Percentiles rank a stretch among this genome's conserved stretches.
phyloP scores from a whole-genome alignment of 805 yeast genomes.

The Candida oleophila region DNA sequence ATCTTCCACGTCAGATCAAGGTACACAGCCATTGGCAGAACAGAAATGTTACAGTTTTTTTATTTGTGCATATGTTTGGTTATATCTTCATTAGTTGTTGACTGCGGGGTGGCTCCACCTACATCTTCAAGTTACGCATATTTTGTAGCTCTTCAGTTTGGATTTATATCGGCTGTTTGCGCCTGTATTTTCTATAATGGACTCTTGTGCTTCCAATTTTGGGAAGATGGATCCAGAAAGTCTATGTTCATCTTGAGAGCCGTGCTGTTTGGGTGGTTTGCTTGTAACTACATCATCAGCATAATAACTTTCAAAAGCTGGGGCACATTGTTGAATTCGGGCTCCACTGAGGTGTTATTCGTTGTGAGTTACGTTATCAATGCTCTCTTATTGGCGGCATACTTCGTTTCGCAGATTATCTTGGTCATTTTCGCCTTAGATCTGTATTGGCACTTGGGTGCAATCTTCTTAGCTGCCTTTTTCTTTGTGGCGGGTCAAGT shows the following conservation, averaged over 20 bases:
- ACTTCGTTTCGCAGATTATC: slow-evolving; percentile 64
- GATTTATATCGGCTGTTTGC: slow-evolving; percentile 70
- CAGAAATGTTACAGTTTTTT: slow-evolving; percentile 77
- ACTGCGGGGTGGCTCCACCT: slow-evolving; percentile 91
- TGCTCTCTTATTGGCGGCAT: slow-evolving; percentile 60
- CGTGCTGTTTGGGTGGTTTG: slow-evolving; percentile 56
- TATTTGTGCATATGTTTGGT: slow-evolving; percentile 57
- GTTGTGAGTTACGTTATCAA: slow-evolving; percentile 70
- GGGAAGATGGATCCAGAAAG: slow-evolving; percentile 87
- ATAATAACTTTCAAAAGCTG: slow-evolving; percentile 68
- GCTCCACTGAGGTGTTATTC: slow-evolving; percentile 67
- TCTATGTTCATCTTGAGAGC: slow-evolving; percentile 60
- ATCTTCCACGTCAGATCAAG: slow-evolving; percentile 76
- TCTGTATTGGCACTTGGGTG: slow-evolving; percentile 88
- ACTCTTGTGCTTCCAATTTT: slow-evolving; percentile 78
- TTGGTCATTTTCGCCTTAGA: slow-evolving; percentile 66
- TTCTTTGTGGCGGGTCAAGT: slow-evolving; percentile 84
- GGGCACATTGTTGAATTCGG: slow-evolving; percentile 50
- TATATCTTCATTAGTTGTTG: slow-evolving; percentile 72
- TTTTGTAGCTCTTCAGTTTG: slow-evolving; percentile 80
- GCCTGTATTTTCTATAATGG: slow-evolving; percentile 72
- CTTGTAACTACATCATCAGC: slow-evolving; percentile 63
- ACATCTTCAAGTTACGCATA: slow-evolving; percentile 73
- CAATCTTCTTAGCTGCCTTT: slow-evolving; percentile 65
- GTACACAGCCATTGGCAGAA: slow-evolving; percentile 92